Evolutionary conservation across 306 rosid species (phyloP).

Genomic region (Ormosia emarginata): DNA sequence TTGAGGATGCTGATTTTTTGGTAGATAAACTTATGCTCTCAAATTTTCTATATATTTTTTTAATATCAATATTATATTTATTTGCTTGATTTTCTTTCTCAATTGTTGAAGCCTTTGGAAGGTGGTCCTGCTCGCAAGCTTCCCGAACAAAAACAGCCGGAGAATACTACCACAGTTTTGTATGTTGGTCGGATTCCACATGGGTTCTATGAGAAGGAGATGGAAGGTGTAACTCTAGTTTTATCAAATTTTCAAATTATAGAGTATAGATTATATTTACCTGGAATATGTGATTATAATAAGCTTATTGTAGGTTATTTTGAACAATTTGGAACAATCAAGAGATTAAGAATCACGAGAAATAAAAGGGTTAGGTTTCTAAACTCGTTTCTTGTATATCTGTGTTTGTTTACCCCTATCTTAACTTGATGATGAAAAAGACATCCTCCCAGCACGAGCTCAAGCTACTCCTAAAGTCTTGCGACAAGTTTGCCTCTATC

Average conservation of each 20-base stretch:
- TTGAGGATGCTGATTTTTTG: constrained; percentile 59
- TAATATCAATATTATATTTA: background rate
- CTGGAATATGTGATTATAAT: background rate
- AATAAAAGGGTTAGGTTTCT: constrained; percentile 57
- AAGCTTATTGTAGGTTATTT: constrained; percentile 53
- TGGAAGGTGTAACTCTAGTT: constrained; percentile 56
- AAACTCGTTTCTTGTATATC: background rate
- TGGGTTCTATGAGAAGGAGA: constrained; percentile 81
- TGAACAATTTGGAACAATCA: constrained; percentile 68
- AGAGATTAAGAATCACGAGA: constrained; percentile 66
- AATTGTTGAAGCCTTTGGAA: constrained; percentile 54
- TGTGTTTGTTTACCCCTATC: background rate
- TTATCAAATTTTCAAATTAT: background rate
- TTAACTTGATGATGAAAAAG: background rate
- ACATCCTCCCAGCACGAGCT: too few relatives aligned
- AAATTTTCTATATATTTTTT: background rate
- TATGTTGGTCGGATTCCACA: constrained; percentile 69
- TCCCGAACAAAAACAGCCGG: constrained; percentile 39
- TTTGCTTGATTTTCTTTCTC: background rate
- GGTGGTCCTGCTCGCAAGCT: constrained; percentile 64
- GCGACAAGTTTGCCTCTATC: too few relatives aligned
- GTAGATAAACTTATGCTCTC: constrained; percentile 23
- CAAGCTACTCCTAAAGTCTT: too few relatives aligned
- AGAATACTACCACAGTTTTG: constrained; percentile 50
- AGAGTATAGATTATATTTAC: background rate